phyloP scores from a whole-genome alignment of 73 alveolate species.

The Paramecium sexaurelia region DNA sequence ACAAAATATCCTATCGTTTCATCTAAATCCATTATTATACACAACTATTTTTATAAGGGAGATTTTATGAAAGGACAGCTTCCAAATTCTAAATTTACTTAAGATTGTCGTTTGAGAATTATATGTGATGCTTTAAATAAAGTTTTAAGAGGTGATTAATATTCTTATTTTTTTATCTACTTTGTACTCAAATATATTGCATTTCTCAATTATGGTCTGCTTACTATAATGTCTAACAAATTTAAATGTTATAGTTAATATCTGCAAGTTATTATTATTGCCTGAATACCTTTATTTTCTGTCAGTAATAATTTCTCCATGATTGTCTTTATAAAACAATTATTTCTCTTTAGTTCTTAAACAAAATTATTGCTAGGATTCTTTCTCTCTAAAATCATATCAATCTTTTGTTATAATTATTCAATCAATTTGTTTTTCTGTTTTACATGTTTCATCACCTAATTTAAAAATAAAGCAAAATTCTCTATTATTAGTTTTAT shows the following conservation, averaged over 20 bases:
- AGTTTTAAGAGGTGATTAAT: neutral
- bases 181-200: neutral
- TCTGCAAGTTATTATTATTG: neutral
- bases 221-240: neutral
- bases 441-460: neutral
- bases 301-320: neutral
- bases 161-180: neutral
- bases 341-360: neutral
- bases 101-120: neutral
- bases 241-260: neutral
- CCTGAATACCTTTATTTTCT: neutral
- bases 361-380: neutral
- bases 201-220: neutral
- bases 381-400: neutral
- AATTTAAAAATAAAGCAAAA: neutral
- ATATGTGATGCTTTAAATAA: neutral
- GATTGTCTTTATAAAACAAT: neutral
- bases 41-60: neutral
- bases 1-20: conserved; percentile 5
- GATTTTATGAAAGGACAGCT: neutral
- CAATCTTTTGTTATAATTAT: neutral
- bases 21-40: neutral
- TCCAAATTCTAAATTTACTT: neutral
- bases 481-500: neutral
- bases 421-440: neutral